Conservation (phyloP, 768 basidiomycete species). For the Trametes gibbosa region DNA sequence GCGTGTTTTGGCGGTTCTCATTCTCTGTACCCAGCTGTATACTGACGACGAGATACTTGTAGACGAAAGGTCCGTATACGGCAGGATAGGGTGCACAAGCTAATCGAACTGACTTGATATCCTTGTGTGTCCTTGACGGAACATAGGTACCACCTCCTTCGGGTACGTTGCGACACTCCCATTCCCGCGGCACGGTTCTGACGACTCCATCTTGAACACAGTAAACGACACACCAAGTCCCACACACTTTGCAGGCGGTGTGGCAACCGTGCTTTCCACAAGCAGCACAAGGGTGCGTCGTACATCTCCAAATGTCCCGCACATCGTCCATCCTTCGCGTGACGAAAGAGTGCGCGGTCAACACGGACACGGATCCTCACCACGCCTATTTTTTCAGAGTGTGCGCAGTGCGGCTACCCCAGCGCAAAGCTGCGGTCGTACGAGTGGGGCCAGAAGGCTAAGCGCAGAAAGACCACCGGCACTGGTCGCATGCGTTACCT, state of each 20-base stretch:
- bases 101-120: conserved; percentile 19
- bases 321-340: too few species aligned
- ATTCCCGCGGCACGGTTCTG: not conserved
- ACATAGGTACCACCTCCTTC: conserved; percentile 90
- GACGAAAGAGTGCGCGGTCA: too few species aligned
- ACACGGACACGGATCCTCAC: too few species aligned
- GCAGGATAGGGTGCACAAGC: conserved; percentile 9
- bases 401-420: conserved; percentile 96
- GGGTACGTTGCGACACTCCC: conserved; percentile 54
- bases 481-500: conserved; percentile 95
- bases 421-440: conserved; percentile 92
- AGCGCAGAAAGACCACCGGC: conserved; percentile 99
- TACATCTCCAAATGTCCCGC: not conserved
- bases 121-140: conserved; percentile 15
- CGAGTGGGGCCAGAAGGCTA: conserved; percentile 99
- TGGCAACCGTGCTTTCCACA: conserved; percentile 94
- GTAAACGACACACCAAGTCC: conserved; percentile 96
- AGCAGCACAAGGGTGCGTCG: conserved; percentile 91
- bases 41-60: conserved; percentile 26
- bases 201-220: conserved; percentile 30
- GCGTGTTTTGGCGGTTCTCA: conserved; percentile 8
- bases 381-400: conserved; percentile 48
- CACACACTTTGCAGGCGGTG: conserved; percentile 98
- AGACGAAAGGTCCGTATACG: conserved; percentile 81
- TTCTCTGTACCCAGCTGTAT: conserved; percentile 11